phyloP scores from a whole-genome alignment of 2,329 filamentous ascomycete genomes.

The Gnomoniopsis smithogilvyi region DNA sequence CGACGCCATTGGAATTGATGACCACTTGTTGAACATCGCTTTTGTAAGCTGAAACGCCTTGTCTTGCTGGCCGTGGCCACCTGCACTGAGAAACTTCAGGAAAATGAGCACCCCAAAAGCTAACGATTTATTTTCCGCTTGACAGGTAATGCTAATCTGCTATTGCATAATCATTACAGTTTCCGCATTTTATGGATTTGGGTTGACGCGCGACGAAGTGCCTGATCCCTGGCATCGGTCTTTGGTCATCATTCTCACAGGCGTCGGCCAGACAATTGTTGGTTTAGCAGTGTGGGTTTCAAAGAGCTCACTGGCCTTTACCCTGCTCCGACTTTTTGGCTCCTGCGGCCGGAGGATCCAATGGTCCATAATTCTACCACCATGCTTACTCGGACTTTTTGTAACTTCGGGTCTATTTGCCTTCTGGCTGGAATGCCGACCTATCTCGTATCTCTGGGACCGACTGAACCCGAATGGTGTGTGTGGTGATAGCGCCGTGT shows the following conservation, averaged over 20 bases:
- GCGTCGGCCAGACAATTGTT: slow-evolving; percentile 5
- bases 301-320: slow-evolving; percentile 3
- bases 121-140: too few species aligned
- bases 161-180: slow-evolving; percentile 4
- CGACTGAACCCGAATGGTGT: slow-evolving; percentile 2
- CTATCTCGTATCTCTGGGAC: slow-evolving; percentile 2
- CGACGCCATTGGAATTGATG: slow-evolving; percentile 5
- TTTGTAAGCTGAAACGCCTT: background rate
- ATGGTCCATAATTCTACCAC: slow-evolving; percentile 1
- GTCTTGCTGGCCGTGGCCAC: background rate
- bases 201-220: slow-evolving; percentile 3
- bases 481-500: slow-evolving; percentile 1
- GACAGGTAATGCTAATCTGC: background rate
- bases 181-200: slow-evolving; percentile 4
- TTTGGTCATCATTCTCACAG: slow-evolving; percentile 6
- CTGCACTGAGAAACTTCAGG: too few species aligned
- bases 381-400: background rate
- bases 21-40: slow-evolving; percentile 6
- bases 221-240: slow-evolving; percentile 7
- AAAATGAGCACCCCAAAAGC: too few species aligned
- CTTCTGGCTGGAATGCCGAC: slow-evolving; percentile 8
- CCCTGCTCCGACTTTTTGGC: slow-evolving; percentile 3
- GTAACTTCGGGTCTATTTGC: background rate
- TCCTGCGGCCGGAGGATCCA: slow-evolving; percentile 1
- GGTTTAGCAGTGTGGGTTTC: slow-evolving; percentile 3